Conservation (phyloP, 768 basidiomycete genomes). For the Tylopilus intermedius region DNA sequence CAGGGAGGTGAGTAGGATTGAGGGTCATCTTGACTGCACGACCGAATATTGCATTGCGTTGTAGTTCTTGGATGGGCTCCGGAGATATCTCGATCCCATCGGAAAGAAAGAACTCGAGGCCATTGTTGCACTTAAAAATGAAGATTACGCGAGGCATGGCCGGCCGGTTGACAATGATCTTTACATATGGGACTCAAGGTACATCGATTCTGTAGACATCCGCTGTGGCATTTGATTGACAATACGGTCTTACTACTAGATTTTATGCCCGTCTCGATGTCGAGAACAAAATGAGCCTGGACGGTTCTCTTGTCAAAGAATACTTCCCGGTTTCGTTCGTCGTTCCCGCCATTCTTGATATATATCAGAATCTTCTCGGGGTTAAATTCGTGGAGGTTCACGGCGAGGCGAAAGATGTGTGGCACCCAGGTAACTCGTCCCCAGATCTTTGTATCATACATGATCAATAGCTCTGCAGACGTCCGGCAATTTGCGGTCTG, state of each 20-base stretch:
- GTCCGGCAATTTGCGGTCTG: constrained; percentile 80
- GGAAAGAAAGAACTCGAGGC: constrained; percentile 61
- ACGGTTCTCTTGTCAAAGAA: constrained; percentile 74
- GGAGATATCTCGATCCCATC: constrained; percentile 64
- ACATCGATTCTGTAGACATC: background rate
- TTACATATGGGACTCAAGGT: constrained; percentile 79
- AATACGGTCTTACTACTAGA: constrained; percentile 5
- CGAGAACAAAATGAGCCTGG: constrained; percentile 60
- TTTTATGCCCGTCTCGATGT: constrained; percentile 37
- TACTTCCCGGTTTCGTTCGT: constrained; percentile 83
- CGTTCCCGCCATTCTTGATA: constrained; percentile 70
- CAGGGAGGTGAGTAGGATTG: constrained; percentile 38
- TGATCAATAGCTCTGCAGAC: constrained; percentile 36
- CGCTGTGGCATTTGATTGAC: background rate
- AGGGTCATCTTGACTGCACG: background rate
- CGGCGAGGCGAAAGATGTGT: constrained; percentile 55
- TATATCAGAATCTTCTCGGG: constrained; percentile 76
- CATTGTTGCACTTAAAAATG: constrained; percentile 67
- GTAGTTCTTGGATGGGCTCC: constrained; percentile 73
- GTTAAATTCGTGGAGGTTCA: constrained; percentile 56
- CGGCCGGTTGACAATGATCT: constrained; percentile 64
- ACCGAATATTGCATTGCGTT: background rate
- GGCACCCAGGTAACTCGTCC: constrained; percentile 63
- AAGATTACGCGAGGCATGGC: constrained; percentile 57
- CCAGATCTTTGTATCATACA: background rate